Percentiles rank a stretch among this genome's conserved stretches.
These are phyloP conservation scores for Cladosporium sp. DNA, from an alignment of 2,329 filamentous ascomycete species.

Conservation along the genomic window DNA sequence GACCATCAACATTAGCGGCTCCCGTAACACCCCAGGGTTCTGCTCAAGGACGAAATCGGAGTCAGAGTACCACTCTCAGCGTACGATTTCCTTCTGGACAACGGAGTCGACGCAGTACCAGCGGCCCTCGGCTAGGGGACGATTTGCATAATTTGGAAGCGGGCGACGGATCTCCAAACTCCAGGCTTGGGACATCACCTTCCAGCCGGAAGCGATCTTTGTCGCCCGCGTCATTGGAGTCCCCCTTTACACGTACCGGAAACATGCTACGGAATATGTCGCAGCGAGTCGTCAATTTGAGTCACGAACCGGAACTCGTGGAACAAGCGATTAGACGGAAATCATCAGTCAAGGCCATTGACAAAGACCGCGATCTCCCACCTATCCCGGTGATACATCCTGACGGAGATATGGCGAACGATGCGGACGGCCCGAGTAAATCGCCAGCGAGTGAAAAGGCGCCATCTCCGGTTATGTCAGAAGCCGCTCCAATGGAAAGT, in stretches of 20 bases:
- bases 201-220: slow-evolving; percentile 42
- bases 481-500: slow-evolving; percentile 5
- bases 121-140: slow-evolving; percentile 52
- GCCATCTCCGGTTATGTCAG: slow-evolving; percentile 25
- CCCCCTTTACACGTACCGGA: slow-evolving; percentile 44
- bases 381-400: slow-evolving; percentile 36
- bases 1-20: slow-evolving; percentile 49
- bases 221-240: slow-evolving; percentile 37
- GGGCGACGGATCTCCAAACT: slow-evolving; percentile 47
- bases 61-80: slow-evolving; percentile 42
- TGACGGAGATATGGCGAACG: slow-evolving; percentile 11
- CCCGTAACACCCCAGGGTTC: slow-evolving; percentile 36
- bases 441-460: slow-evolving; percentile 28
- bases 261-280: slow-evolving; percentile 67
- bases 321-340: slow-evolving; percentile 64
- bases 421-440: slow-evolving; percentile 20
- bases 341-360: slow-evolving; percentile 41
- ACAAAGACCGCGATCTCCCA: background rate
- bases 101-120: slow-evolving; percentile 25
- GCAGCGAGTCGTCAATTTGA: slow-evolving; percentile 94
- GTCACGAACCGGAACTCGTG: slow-evolving; percentile 74
- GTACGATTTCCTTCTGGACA: slow-evolving; percentile 44
- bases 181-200: slow-evolving; percentile 51
- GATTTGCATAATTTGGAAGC: slow-evolving; percentile 56
- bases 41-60: slow-evolving; percentile 41